Conservation (phyloP, 2,329 filamentous ascomycete species). For the Colletotrichum cordylinicola region DNA sequence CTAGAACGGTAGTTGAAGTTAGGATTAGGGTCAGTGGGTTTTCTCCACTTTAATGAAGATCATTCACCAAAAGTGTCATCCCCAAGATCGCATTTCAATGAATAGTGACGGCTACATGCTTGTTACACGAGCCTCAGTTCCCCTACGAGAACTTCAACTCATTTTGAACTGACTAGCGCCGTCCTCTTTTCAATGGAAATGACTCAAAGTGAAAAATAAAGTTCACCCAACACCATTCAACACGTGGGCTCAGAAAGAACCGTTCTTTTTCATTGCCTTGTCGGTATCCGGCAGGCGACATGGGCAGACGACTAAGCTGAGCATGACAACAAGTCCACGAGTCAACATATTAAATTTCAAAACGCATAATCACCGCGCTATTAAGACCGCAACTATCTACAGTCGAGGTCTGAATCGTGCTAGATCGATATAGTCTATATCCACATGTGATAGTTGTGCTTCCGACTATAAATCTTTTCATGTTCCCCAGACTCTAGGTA, state of each 20-base stretch:
- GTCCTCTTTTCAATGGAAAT: background rate
- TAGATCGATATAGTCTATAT: background rate
- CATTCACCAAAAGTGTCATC: background rate
- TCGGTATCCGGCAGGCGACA: background rate
- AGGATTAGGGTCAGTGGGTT: background rate
- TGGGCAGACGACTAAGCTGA: background rate
- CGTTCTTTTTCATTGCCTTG: background rate
- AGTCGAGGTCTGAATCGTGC: background rate
- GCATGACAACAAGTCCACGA: background rate
- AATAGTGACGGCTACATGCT: background rate
- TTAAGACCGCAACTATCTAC: background rate
- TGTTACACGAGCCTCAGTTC: background rate
- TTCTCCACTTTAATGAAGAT: background rate
- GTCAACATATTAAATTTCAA: background rate
- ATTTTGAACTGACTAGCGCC: background rate
- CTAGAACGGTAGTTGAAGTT: background rate
- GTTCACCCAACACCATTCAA: background rate
- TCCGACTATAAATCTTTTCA: background rate
- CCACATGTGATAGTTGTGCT: background rate
- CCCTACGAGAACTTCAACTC: background rate
- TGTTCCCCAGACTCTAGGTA: background rate
- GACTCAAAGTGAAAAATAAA: background rate
- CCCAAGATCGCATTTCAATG: background rate
- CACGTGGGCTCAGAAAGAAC: background rate
- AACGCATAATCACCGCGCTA: background rate